Conservation (phyloP, 108 stramenopile genomes). For the Pseudonitzschia multistriata region DNA sequence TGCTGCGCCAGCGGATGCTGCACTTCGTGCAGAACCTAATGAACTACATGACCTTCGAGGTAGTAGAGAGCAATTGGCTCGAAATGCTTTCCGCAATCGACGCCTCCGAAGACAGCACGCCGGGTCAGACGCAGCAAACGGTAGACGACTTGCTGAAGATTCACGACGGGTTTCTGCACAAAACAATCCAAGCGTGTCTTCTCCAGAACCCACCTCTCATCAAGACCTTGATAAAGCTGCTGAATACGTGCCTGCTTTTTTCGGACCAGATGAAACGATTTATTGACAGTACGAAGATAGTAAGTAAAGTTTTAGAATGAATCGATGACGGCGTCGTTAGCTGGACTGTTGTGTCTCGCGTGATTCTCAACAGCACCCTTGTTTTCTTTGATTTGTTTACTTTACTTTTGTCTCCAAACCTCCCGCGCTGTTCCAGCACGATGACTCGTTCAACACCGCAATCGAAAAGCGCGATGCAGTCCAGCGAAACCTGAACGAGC, state of each 20-base stretch:
- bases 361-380: too few species aligned
- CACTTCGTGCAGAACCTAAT: slow-evolving; percentile 98
- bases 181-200: slow-evolving; percentile 89
- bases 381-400: neutral
- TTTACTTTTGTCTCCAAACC: too few species aligned
- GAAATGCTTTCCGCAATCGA: slow-evolving; percentile 56
- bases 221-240: slow-evolving; percentile 58
- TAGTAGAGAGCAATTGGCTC: slow-evolving; percentile 91
- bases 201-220: slow-evolving; percentile 86
- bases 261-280: slow-evolving; percentile 82
- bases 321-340: neutral
- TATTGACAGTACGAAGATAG: slow-evolving; percentile 70
- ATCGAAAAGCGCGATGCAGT: slow-evolving; percentile 35
- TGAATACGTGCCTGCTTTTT: slow-evolving; percentile 83
- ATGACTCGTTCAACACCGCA: slow-evolving; percentile 34
- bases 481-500: slow-evolving; percentile 43
- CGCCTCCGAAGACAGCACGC: neutral
- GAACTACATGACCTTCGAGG: slow-evolving; percentile 97
- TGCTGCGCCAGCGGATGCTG: slow-evolving; percentile 92
- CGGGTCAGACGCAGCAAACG: slow-evolving; percentile 39
- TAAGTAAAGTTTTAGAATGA: slow-evolving; percentile 20
- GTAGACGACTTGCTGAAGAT: slow-evolving; percentile 85
- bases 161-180: slow-evolving; percentile 87
- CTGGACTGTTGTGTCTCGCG: too few species aligned
- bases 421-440: slow-evolving; percentile 25